Percentiles rank a stretch among this genome's conserved stretches.
These are phyloP conservation scores for Tillandsia leiboldiana DNA, from an alignment of 176 grass and related monocot species.

Conservation along the genomic window DNA sequence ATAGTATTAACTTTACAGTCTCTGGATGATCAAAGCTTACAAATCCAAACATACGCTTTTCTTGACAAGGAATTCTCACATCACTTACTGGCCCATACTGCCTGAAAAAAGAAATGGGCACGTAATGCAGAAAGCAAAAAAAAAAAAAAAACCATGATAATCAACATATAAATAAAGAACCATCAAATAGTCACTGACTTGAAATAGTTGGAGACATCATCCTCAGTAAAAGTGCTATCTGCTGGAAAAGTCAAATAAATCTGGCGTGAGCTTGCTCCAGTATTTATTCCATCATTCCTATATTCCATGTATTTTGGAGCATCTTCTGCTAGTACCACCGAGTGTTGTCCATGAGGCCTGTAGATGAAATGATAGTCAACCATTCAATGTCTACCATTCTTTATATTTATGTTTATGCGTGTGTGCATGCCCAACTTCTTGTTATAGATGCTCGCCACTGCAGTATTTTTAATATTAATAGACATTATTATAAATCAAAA, in stretches of 20 bases:
- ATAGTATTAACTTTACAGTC: conserved; percentile 54
- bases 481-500: too few species aligned
- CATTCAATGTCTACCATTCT: background rate
- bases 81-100: conserved; percentile 61
- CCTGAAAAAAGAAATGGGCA: conserved; percentile 20
- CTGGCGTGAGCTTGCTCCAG: conserved; percentile 48
- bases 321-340: conserved; percentile 66
- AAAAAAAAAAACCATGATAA: background rate
- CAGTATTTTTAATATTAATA: background rate
- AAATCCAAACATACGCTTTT: conserved; percentile 88
- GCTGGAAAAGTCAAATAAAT: conserved; percentile 93
- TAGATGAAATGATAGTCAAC: background rate
- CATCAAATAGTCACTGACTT: conserved; percentile 18
- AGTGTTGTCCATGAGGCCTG: conserved; percentile 87
- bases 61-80: conserved; percentile 83
- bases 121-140: background rate
- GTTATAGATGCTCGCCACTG: background rate
- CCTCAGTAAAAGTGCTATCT: conserved; percentile 70
- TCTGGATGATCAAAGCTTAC: conserved; percentile 77
- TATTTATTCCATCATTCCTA: conserved; percentile 30
- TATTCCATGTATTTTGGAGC: conserved; percentile 41
- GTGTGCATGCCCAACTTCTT: background rate
- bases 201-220: conserved; percentile 76
- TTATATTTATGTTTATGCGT: background rate
- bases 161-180: background rate